Evolutionary conservation across 106 monocot species (phyloP), one percentile per base, ranked within the genome.

Genomic region (Chionographis japonica): DNA sequence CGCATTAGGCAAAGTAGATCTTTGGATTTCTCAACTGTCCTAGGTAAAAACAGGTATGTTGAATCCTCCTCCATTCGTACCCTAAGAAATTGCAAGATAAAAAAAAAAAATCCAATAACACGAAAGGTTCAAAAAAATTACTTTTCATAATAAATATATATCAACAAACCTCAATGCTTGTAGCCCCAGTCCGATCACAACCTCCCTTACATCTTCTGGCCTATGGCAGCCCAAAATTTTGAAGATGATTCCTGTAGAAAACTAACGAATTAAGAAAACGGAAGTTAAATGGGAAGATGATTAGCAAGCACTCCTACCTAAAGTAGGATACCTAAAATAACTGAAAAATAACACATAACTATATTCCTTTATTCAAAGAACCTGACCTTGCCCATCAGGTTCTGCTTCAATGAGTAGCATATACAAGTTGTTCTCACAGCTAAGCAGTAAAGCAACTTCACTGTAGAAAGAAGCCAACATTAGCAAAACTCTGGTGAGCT

Each of bases 101-200:
- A 58, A 36, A 10, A 63, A 58, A 36, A 27, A 27, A 50, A 15
- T 58, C 8, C 13, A 42, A 16, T 15, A 55, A 37, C 1, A 1
- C 12, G 8, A 19, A n/a, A 43, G 18, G 60, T 35, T 11, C 6
- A n/a, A 15, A 38, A 62, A 43, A 42, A 3, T 9, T 12, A 40
- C 54, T 53, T 4, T 57, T 18, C 18, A 39, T 37, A 15, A 70
- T 14, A 63, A 60, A 16, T 54, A 10, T 67, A 43, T 27, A 71
- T 4, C 61, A 18, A 50, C 75, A 63, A 50, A 92, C 91, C 91
- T 88, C 55, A 92, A 35, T 62, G 80, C 76, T 73, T 88, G 91
- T 50, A 84, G 63, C 58, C 85, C 88, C 16, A 92, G 55, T 37
- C 91, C 91, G 13, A 88, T 41, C 8, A 85, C 72, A 60, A 92